Evolutionary conservation across 371 early-diverging fungal species (phyloP).

Genomic region (Scutellospora calospora): DNA sequence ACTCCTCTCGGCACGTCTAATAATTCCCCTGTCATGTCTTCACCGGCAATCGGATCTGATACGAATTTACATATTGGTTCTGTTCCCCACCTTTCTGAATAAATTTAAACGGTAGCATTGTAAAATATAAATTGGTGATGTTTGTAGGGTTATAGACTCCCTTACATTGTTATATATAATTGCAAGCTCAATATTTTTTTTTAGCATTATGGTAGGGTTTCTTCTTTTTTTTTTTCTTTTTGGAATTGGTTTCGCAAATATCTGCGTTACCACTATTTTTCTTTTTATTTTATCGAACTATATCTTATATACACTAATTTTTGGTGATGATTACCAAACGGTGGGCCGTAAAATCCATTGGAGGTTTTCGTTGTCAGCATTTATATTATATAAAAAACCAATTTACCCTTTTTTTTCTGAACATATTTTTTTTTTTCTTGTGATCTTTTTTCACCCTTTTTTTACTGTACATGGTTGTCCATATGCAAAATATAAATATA

Average conservation of each 20-base stretch:
- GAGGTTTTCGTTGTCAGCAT: neutral
- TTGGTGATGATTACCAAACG: neutral
- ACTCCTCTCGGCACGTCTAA: slow-evolving; percentile 19
- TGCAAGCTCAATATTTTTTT: neutral
- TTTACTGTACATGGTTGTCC: slow-evolving; percentile 32
- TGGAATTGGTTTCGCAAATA: neutral
- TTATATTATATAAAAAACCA: slow-evolving; percentile 26
- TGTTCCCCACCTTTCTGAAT: neutral
- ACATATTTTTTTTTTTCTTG: slow-evolving; percentile 29
- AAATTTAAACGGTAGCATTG: slow-evolving; percentile 7
- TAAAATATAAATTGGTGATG: slow-evolving; percentile 9
- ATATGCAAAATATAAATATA: neutral
- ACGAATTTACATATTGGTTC: neutral
- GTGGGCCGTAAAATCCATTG: neutral
- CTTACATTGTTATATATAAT: slow-evolving; percentile 32
- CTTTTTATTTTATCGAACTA: neutral
- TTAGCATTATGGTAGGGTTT: slow-evolving; percentile 6
- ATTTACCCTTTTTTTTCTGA: neutral
- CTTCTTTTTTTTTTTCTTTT: neutral
- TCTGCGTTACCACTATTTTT: neutral
- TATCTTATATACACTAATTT: slow-evolving; percentile 12
- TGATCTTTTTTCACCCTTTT: slow-evolving; percentile 13
- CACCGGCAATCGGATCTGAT: slow-evolving; percentile 19
- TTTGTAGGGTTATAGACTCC: slow-evolving; percentile 6
- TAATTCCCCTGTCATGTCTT: slow-evolving; percentile 10